Conservation (phyloP, 495 filamentous ascomycete genomes). For the Penicillium mononematosum region DNA sequence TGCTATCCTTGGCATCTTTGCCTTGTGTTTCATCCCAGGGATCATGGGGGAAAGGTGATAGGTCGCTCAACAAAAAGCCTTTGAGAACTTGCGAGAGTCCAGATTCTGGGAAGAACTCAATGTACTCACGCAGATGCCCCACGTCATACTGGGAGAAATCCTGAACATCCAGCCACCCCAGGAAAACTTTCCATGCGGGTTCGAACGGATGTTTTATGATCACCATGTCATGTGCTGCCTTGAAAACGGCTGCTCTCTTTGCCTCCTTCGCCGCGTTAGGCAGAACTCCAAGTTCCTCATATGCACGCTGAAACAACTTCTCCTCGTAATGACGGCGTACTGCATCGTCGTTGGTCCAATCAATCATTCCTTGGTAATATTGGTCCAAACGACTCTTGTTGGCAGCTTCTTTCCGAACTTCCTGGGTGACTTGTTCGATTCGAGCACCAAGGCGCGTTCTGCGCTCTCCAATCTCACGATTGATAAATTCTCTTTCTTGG, state of each 20-base stretch:
- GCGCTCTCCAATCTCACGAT: constrained; percentile 84
- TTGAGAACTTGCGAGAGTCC: constrained; percentile 77
- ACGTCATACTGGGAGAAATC: constrained; percentile 69
- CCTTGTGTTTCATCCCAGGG: constrained; percentile 32
- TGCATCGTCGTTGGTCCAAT: constrained; percentile 88
- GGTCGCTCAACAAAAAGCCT: constrained; percentile 75
- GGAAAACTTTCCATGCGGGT: constrained; percentile 82
- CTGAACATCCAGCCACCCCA: constrained; percentile 86
- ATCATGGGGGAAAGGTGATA: constrained; percentile 70
- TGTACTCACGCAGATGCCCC: constrained; percentile 72
- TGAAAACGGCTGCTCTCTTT: constrained; percentile 68
- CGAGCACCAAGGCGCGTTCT: constrained; percentile 84
- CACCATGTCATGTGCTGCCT: constrained; percentile 83
- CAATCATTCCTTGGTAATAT: constrained; percentile 76
- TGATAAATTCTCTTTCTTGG: constrained; percentile 88
- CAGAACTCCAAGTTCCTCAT: constrained; percentile 69
- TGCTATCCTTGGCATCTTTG: constrained; percentile 28
- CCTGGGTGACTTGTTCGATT: constrained; percentile 73
- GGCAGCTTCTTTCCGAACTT: constrained; percentile 85
- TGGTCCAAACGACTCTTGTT: constrained; percentile 65
- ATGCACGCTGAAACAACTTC: constrained; percentile 78
- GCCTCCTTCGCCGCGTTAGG: constrained; percentile 60
- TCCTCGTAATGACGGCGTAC: constrained; percentile 82
- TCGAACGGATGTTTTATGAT: constrained; percentile 92
- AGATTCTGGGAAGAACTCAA: constrained; percentile 77